phyloP scores from a whole-genome alignment of 1,284 basidiomycete species.

The Cystobasidiaceae sp. region DNA sequence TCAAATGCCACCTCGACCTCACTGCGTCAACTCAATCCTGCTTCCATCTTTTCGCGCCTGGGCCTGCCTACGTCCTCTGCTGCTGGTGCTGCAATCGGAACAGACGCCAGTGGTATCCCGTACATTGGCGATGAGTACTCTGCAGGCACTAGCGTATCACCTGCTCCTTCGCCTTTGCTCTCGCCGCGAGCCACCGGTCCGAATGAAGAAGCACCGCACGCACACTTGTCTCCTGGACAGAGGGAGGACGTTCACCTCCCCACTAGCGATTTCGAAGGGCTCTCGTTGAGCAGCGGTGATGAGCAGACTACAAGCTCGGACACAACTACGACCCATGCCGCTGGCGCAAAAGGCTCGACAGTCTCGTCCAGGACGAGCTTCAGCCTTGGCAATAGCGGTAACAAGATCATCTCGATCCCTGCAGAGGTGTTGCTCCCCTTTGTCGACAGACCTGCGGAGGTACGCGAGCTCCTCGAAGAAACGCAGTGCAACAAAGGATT shows the following conservation, averaged over 20 bases:
- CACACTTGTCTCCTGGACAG: background rate
- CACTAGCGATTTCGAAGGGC: background rate
- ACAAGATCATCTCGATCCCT: constrained; percentile 13
- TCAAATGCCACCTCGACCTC: background rate
- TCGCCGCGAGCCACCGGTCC: too few species aligned
- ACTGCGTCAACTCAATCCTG: constrained; percentile 12
- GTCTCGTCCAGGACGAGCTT: background rate
- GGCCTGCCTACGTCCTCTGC: background rate
- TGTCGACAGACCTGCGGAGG: constrained; percentile 12
- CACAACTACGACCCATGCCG: background rate
- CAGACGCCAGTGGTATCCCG: background rate
- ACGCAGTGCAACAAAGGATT: constrained; percentile 2
- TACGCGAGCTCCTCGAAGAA: constrained; percentile 11
- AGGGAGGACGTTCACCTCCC: constrained; percentile 6
- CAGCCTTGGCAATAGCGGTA: background rate
- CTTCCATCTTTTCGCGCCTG: constrained; percentile 13
- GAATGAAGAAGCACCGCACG: background rate
- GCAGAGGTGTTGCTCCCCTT: constrained; percentile 25
- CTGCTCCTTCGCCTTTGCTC: too few species aligned
- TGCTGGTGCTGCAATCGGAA: background rate
- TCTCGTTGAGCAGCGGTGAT: background rate
- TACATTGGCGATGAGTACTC: background rate
- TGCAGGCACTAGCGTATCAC: background rate
- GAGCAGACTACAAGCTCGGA: background rate
- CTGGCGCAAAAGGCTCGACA: background rate